These are phyloP conservation scores for Diplotaxis tenuifolia DNA, from an alignment of 345 rosid species.

Conservation along the genomic window DNA sequence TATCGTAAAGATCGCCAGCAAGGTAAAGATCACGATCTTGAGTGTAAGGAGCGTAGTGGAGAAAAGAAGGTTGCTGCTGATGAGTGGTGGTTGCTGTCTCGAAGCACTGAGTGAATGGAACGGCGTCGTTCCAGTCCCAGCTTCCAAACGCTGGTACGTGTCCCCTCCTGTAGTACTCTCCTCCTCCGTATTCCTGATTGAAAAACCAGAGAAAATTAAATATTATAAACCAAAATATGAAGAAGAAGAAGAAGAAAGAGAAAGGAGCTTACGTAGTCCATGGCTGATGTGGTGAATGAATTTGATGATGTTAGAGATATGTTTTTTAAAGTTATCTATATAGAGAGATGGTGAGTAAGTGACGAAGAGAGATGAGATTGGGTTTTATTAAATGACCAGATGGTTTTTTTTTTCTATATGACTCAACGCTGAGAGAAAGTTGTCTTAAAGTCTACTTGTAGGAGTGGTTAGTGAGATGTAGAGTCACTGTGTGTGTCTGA, in stretches of 20 bases:
- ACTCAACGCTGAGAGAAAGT: conserved; percentile 19
- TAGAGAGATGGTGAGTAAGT: background rate
- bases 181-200: conserved; percentile 36
- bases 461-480: conserved; percentile 22
- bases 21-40: conserved; percentile 84
- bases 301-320: conserved; percentile 19
- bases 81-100: conserved; percentile 61
- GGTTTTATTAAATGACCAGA: conserved; percentile 3
- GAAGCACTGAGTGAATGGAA: conserved; percentile 90
- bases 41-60: conserved; percentile 53
- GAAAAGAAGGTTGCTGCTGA: conserved; percentile 59
- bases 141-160: conserved; percentile 95
- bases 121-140: conserved; percentile 93
- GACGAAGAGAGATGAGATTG: conserved; percentile 5
- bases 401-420: background rate
- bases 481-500: conserved; percentile 13
- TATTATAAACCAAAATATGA: background rate
- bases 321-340: conserved; percentile 20
- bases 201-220: background rate
- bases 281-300: conserved; percentile 2
- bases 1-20: conserved; percentile 84
- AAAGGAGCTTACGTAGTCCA: conserved; percentile 38
- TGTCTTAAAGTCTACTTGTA: conserved; percentile 30
- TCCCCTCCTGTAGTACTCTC: conserved; percentile 49
- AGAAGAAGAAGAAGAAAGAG: background rate